These are phyloP conservation scores for Rhodotorula sp. DNA, from an alignment of 1,284 basidiomycete species.

Conservation along the genomic window DNA sequence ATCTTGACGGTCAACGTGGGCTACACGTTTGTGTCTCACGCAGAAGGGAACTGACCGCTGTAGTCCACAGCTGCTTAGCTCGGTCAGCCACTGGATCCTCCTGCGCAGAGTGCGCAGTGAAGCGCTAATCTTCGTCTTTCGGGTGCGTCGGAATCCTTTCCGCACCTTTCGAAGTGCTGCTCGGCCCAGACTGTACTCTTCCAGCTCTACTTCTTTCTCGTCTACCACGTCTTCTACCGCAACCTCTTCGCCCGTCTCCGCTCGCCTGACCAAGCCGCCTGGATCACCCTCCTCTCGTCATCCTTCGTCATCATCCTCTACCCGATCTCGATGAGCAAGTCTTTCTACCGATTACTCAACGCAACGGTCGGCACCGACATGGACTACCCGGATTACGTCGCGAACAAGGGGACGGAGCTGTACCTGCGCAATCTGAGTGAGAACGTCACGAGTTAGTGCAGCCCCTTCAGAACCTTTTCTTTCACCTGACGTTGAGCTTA, in stretches of 20 bases:
- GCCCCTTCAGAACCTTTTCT: conserved; percentile 39
- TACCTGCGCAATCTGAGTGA: conserved; percentile 60
- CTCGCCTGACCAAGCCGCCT: conserved; percentile 51
- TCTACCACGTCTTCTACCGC: conserved; percentile 52
- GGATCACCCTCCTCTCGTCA: conserved; percentile 57
- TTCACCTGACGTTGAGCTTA: neutral
- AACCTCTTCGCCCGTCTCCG: conserved; percentile 51
- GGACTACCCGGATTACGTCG: conserved; percentile 56
- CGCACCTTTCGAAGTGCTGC: neutral
- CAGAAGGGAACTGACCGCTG: no score
- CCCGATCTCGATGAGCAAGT: conserved; percentile 56
- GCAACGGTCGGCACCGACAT: conserved; percentile 53
- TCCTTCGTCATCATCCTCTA: conserved; percentile 57
- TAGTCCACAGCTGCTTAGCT: conserved; percentile 48
- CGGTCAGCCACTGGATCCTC: conserved; percentile 55
- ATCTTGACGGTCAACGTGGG: conserved; percentile 50
- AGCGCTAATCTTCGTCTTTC: conserved; percentile 57
- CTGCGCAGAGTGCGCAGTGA: conserved; percentile 55
- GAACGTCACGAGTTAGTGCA: conserved; percentile 54
- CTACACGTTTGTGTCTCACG: no score
- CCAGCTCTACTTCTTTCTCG: conserved; percentile 26
- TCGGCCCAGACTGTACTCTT: conserved; percentile 50
- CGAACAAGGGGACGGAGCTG: conserved; percentile 45
- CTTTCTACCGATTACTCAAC: conserved; percentile 52
- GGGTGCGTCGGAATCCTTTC: conserved; percentile 6